phyloP scores from a whole-genome alignment of 1,139 yeast genomes.

The Scheffersomyces titani region DNA sequence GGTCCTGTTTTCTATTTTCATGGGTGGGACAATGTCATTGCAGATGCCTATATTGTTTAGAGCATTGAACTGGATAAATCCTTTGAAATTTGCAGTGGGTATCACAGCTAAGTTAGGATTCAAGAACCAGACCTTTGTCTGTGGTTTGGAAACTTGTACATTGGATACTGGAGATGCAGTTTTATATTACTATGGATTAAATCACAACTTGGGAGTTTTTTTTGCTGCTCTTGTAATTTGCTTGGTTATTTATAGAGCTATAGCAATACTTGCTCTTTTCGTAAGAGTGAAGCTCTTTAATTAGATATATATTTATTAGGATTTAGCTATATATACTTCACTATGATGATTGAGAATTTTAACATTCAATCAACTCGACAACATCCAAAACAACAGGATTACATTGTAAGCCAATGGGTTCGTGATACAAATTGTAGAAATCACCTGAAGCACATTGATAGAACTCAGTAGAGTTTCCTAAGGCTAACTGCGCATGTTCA shows the following conservation, averaged over 20 bases:
- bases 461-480: conserved; percentile 36
- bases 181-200: conserved; percentile 42
- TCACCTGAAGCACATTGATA: conserved; percentile 48
- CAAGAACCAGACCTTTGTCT: conserved; percentile 15
- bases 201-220: conserved; percentile 10
- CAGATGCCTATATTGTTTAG: conserved; percentile 68
- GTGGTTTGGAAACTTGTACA: conserved; percentile 31
- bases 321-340: neutral
- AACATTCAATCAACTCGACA: conserved; percentile 37
- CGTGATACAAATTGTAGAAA: conserved; percentile 41
- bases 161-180: conserved; percentile 53
- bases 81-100: conserved; percentile 70
- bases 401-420: conserved; percentile 32
- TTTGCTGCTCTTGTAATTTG: conserved; percentile 42
- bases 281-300: conserved; percentile 26
- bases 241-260: conserved; percentile 32
- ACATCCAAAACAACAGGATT: conserved; percentile 38
- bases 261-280: conserved; percentile 29
- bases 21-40: conserved; percentile 87
- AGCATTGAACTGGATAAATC: conserved; percentile 73
- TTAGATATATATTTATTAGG: conserved; percentile 4
- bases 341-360: conserved; percentile 1
- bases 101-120: conserved; percentile 42
- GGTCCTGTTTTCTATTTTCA: conserved; percentile 68
- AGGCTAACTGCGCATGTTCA: conserved; percentile 35